Evolutionary conservation across 345 rosid genomes (phyloP), one percentile per base, ranked within the genome.

Genomic region (Alliaria petiolata): DNA sequence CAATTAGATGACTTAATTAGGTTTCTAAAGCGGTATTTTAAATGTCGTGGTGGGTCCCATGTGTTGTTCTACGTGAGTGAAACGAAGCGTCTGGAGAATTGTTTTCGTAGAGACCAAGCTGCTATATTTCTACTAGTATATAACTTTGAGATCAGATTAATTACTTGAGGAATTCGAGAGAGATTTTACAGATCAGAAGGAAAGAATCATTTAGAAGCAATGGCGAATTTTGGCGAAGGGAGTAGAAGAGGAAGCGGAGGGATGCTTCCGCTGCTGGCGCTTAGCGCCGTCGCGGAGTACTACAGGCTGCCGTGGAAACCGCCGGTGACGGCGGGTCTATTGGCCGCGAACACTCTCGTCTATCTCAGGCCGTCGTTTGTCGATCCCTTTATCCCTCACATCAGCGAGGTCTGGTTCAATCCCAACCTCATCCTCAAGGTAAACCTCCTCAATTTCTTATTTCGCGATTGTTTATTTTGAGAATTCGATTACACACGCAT

Each of bases 391-490:
- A 69, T 91, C 40, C 99, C 99, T 70, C 56, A 87, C 30, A 81
- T 95, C 61, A 81, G 84, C 38, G 79, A 82, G 59, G 93, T 89
- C 70, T 88, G 86, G 85, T 91, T 95, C 85, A 95, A 91, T 70
- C 87, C 99, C 14, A 70, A 89, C 79, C 99, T 89, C 69, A 85
- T 95, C 51, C 73, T 95, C 33, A 91, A 89, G 97, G 98, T 92
- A 72, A n/a, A 55, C 22, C 52, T 38, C 54, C 9, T 43, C 19
- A 46, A 16, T 10, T 42, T 25, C 9, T 10, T 1, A 4, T 1
- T 26, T 26, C 4, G 22, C 33, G 11, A n/a, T 34, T 17, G 20
- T 15, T 33, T 15, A 28, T 36, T n/a, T 5, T 3, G 42, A 34
- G 33, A 35, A 15, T 22, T 60, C 22, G 22, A 34, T 53, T 53